phyloP scores from a whole-genome alignment of 257 asterid genomes.

The Ehretia macrophylla region DNA sequence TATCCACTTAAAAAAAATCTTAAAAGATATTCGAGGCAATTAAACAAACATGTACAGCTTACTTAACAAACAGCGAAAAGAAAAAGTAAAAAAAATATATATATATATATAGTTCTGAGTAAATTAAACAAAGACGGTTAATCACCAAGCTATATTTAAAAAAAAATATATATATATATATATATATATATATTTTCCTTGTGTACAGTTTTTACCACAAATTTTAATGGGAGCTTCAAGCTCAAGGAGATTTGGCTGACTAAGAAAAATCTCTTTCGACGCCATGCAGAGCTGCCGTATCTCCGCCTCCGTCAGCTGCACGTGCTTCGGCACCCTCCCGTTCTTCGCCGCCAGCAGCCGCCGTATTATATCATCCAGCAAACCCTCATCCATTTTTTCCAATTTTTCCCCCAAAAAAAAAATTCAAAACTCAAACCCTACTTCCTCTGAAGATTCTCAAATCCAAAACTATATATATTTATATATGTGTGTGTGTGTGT shows the following conservation, averaged over 20 bases:
- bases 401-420: background rate
- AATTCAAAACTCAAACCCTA: background rate
- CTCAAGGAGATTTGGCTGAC: constrained; percentile 33
- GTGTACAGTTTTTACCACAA: constrained; percentile 18
- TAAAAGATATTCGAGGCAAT: background rate
- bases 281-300: constrained; percentile 25
- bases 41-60: background rate
- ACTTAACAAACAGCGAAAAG: background rate
- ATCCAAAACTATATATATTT: background rate
- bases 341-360: constrained; percentile 22
- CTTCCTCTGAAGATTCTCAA: constrained; percentile 2
- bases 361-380: constrained; percentile 26
- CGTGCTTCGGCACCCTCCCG: constrained; percentile 32
- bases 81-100: background rate
- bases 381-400: constrained; percentile 24
- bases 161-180: no score
- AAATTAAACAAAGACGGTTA: background rate
- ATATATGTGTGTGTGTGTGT: background rate
- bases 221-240: constrained; percentile 32
- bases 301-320: constrained; percentile 24
- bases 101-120: background rate
- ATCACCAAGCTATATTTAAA: background rate
- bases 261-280: constrained; percentile 24
- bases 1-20: background rate
- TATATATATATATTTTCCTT: background rate